These are phyloP conservation scores for Ceratocystis variospora DNA, from an alignment of 2,329 filamentous ascomycete genomes.

Conservation along the genomic window DNA sequence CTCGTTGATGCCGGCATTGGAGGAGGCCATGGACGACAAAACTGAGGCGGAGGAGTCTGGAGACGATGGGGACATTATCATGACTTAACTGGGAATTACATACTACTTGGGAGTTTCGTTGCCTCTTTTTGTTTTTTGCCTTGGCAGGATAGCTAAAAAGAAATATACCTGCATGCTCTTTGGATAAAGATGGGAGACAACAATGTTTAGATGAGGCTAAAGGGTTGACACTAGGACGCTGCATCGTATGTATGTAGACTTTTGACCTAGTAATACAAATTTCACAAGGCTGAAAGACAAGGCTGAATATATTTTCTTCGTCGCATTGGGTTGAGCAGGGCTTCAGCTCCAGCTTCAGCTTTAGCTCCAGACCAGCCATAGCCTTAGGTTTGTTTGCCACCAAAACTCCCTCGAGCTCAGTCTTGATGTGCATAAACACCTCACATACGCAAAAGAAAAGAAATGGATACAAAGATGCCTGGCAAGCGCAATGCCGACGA, in stretches of 20 bases:
- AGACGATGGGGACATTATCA: constrained; percentile 31
- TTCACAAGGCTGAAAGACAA: constrained; percentile 9
- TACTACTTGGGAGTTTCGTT: constrained; percentile 14
- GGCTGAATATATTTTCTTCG: constrained; percentile 9
- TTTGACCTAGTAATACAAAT: neutral
- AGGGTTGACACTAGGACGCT: neutral
- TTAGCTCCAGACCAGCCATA: too few species aligned
- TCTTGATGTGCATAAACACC: neutral
- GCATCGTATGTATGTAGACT: neutral
- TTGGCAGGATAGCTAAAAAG: neutral
- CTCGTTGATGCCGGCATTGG: constrained; percentile 40
- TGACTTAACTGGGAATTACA: constrained; percentile 23
- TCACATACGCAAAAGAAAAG: neutral
- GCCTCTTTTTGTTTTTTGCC: neutral
- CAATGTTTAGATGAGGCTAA: too few species aligned
- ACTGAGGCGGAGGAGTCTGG: constrained; percentile 28
- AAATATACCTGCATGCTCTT: constrained; percentile 10
- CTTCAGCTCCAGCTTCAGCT: neutral
- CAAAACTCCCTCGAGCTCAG: neutral
- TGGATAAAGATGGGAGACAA: neutral
- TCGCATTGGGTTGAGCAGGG: neutral
- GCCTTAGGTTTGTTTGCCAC: neutral
- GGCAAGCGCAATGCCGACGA: constrained; percentile 46
- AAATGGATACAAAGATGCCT: neutral
- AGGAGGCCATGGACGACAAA: constrained; percentile 24